Percentiles rank a stretch among this genome's conserved stretches.
Evolutionary conservation across 1,284 basidiomycete genomes (phyloP).

Genomic region (Apiotrichum brassicae): DNA sequence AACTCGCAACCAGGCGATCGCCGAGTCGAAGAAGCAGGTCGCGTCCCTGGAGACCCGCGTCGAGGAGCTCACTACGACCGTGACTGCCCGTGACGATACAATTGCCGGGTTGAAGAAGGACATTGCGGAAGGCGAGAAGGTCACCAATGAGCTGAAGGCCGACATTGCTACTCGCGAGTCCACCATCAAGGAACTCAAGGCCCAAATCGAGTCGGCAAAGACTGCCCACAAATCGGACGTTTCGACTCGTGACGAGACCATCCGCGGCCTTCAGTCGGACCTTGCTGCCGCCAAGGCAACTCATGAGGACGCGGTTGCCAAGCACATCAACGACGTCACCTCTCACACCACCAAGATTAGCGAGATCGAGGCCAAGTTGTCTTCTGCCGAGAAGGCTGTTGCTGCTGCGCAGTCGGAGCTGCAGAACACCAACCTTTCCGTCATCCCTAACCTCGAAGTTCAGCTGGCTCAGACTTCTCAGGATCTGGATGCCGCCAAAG

Average conservation of each 20-base stretch:
- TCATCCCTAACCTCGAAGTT: slow-evolving; percentile 3
- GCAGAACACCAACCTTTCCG: background rate
- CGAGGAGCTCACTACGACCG: background rate
- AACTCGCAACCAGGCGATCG: background rate
- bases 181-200: background rate
- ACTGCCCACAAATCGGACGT: background rate
- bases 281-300: background rate
- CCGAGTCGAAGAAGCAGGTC: slow-evolving; percentile 1
- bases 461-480: background rate
- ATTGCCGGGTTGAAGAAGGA: background rate
- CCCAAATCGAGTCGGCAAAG: slow-evolving; percentile 7
- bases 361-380: background rate
- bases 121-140: slow-evolving; percentile 7
- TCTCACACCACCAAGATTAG: background rate
- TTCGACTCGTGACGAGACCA: background rate
- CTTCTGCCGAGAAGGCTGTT: background rate
- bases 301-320: background rate
- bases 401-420: slow-evolving; percentile 7
- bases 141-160: slow-evolving; percentile 11
- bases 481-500: background rate
- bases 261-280: background rate
- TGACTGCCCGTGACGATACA: background rate
- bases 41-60: background rate
- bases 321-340: background rate
- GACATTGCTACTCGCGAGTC: background rate